These are phyloP conservation scores for Monilinia aucupariae DNA, from an alignment of 2,329 filamentous ascomycete genomes.

Conservation along the genomic window DNA sequence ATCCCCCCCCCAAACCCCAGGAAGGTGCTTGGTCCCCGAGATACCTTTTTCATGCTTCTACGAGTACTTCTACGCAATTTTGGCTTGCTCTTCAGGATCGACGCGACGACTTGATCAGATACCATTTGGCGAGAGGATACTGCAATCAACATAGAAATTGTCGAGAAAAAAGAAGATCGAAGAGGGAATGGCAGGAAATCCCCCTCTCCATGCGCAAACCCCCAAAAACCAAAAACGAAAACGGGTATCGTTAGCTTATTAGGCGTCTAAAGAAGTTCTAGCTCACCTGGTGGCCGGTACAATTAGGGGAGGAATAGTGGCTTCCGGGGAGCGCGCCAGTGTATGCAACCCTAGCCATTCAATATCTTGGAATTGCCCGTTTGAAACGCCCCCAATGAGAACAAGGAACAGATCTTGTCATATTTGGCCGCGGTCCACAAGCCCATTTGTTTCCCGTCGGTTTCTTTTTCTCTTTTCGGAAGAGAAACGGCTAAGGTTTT, in stretches of 20 bases:
- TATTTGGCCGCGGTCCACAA: not conserved
- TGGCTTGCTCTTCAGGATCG: not conserved
- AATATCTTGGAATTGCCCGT: not conserved
- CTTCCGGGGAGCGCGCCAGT: slow-evolving; percentile 7
- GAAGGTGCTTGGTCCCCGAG: slow-evolving; percentile 4
- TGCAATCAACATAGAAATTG: not conserved
- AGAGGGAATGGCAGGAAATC: not conserved
- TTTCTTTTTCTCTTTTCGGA: not conserved
- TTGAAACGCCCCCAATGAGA: not conserved
- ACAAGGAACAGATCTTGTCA: not conserved
- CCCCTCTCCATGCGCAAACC: no score
- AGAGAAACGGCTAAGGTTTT: not conserved
- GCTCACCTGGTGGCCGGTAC: not conserved
- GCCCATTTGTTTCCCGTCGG: not conserved
- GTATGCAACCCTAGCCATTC: not conserved
- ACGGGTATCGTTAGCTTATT: no score
- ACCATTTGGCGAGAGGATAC: not conserved
- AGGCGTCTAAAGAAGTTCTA: not conserved
- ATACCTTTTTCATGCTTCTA: not conserved
- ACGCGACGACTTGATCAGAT: not conserved
- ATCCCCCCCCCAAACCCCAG: not conserved
- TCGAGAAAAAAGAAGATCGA: not conserved
- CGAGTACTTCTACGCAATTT: not conserved
- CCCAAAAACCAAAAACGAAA: no score
- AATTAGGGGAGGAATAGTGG: not conserved